These are phyloP conservation scores for Arachis hypogaea DNA, from an alignment of 306 rosid genomes.

Conservation along the genomic window DNA sequence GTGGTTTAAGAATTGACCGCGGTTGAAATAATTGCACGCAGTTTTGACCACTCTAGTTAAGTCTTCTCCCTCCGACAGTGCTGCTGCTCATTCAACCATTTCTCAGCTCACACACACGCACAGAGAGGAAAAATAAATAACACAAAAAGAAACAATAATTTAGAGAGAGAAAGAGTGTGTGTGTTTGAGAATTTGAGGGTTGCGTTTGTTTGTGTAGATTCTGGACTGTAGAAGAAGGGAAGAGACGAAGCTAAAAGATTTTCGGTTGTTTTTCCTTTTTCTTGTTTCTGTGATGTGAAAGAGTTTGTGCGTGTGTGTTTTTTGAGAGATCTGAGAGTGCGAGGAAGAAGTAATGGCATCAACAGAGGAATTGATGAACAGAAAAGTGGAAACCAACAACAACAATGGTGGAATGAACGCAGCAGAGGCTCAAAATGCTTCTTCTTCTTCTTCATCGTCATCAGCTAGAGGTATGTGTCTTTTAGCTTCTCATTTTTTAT, in stretches of 20 bases:
- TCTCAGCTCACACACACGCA: slow-evolving; percentile 30
- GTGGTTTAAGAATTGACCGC: slow-evolving; percentile 57
- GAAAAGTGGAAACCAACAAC: slow-evolving; percentile 47
- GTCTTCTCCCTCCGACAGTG: slow-evolving; percentile 51
- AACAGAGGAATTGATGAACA: slow-evolving; percentile 66
- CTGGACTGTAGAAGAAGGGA: neutral
- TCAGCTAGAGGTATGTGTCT: slow-evolving; percentile 46
- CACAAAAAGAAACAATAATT: slow-evolving; percentile 7
- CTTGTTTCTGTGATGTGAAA: slow-evolving; percentile 11
- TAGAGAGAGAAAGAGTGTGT: neutral
- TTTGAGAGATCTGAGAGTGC: slow-evolving; percentile 62
- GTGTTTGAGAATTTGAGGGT: slow-evolving; percentile 32
- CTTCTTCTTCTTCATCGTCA: slow-evolving; percentile 30
- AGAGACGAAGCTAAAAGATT: neutral
- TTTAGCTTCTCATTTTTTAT: neutral
- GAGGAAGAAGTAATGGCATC: slow-evolving; percentile 51
- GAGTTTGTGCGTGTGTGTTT: neutral
- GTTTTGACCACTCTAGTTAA: slow-evolving; percentile 67
- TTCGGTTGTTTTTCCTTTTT: neutral
- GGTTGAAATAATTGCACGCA: slow-evolving; percentile 60
- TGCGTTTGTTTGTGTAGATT: neutral
- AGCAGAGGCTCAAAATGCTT: slow-evolving; percentile 49
- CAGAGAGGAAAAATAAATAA: neutral
- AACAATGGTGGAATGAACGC: slow-evolving; percentile 37
- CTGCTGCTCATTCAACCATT: slow-evolving; percentile 43